Percentiles rank a stretch among this genome's conserved stretches.
Evolutionary conservation across 2,329 filamentous ascomycete genomes (phyloP).

Genomic region (Cordyceps tenuipes): DNA sequence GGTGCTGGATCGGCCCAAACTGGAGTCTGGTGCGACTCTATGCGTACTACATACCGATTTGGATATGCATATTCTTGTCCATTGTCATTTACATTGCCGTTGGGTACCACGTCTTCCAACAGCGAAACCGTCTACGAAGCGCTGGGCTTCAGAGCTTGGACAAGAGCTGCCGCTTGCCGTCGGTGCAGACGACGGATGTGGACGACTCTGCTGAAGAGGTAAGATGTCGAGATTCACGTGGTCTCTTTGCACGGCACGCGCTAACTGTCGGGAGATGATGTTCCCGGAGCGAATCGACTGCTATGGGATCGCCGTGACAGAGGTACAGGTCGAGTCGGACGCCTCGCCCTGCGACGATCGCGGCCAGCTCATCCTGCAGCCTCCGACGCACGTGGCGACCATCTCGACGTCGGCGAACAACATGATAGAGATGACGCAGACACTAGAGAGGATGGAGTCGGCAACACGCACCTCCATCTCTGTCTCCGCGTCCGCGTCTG

Average conservation of each 20-base stretch:
- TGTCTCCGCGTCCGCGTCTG: not conserved
- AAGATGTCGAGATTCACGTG: not conserved
- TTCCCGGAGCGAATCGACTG: slow-evolving; percentile 20
- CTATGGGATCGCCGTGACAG: slow-evolving; percentile 41
- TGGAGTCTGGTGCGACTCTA: slow-evolving; percentile 50
- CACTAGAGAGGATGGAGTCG: not conserved
- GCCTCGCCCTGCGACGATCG: slow-evolving; percentile 7
- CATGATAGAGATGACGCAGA: not conserved
- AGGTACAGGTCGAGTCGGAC: slow-evolving; percentile 36
- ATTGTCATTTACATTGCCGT: slow-evolving; percentile 48
- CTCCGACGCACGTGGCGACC: not conserved
- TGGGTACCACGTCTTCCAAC: slow-evolving; percentile 50
- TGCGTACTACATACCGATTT: slow-evolving; percentile 53
- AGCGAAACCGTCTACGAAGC: slow-evolving; percentile 46
- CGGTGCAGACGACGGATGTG: slow-evolving; percentile 20
- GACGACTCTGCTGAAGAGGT: slow-evolving; percentile 29
- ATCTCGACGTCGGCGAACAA: not conserved
- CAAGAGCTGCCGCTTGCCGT: slow-evolving; percentile 16
- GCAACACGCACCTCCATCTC: not conserved
- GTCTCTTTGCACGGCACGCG: not conserved
- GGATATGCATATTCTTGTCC: slow-evolving; percentile 48
- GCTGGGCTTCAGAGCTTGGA: slow-evolving; percentile 24
- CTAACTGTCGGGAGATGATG: not conserved
- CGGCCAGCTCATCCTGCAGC: slow-evolving; percentile 2
- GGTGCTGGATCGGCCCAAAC: slow-evolving; percentile 50